These are phyloP conservation scores for Psidium guajava DNA, from an alignment of 345 rosid genomes.

Conservation along the genomic window DNA sequence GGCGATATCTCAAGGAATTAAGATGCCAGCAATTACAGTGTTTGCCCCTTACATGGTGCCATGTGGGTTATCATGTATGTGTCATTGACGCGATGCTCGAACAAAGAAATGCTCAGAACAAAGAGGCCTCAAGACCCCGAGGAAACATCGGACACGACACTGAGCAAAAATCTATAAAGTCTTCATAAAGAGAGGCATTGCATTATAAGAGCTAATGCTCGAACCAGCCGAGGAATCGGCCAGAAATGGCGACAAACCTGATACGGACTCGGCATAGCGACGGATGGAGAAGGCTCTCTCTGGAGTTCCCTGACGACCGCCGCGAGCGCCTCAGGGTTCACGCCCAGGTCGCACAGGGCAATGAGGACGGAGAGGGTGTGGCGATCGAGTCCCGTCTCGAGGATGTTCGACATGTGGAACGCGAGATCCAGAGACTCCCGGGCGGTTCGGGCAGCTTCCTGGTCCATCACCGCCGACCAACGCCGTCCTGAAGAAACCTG, in stretches of 20 bases:
- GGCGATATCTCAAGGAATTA: background rate
- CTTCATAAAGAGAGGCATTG: background rate
- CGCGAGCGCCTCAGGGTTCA: constrained; percentile 39
- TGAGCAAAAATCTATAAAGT: background rate
- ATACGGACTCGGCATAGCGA: background rate
- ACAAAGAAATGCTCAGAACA: background rate
- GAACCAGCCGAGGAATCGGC: background rate
- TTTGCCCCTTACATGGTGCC: background rate
- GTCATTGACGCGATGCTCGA: background rate
- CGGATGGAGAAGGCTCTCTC: constrained; percentile 12
- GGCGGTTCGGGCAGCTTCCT: constrained; percentile 32
- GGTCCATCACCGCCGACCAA: constrained; percentile 14
- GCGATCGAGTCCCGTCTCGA: constrained; percentile 39
- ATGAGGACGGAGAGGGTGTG: constrained; percentile 41
- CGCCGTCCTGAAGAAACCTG: background rate
- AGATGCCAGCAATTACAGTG: background rate
- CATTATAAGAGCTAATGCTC: background rate
- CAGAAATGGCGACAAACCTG: background rate
- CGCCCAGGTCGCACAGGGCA: constrained; percentile 37
- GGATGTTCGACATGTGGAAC: constrained; percentile 42
- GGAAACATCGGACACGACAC: background rate
- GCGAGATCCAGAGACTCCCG: constrained; percentile 40
- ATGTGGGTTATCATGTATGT: background rate
- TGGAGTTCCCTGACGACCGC: constrained; percentile 36
- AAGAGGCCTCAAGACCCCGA: background rate